Conservation (phyloP, 345 rosid genomes). For the Salix viminalis region DNA sequence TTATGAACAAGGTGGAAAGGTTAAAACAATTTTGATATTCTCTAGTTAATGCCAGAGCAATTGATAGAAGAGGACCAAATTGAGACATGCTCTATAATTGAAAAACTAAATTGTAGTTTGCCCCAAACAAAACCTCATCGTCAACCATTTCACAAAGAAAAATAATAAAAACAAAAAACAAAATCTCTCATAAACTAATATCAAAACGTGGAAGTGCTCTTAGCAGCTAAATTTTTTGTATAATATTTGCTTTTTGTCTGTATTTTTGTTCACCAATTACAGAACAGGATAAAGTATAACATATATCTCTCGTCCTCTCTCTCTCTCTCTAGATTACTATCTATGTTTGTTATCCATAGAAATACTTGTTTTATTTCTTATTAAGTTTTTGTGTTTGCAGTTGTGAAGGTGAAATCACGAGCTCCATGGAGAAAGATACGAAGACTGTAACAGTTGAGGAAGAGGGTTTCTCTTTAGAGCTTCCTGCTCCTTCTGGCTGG, state of each 20-base stretch:
- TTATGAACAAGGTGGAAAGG: no score
- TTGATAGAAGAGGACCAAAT: neutral
- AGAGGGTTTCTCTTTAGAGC: slow-evolving; percentile 41
- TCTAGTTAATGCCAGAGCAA: no score
- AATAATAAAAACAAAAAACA: neutral
- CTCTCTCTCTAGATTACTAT: neutral
- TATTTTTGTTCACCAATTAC: neutral
- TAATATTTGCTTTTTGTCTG: neutral
- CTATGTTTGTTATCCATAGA: neutral
- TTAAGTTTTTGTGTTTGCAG: neutral
- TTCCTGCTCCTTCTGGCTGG: slow-evolving; percentile 50
- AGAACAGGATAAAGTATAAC: neutral
- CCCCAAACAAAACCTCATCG: neutral
- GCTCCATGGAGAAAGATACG: slow-evolving; percentile 17
- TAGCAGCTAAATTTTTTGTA: neutral
- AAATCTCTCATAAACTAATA: neutral
- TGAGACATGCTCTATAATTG: neutral
- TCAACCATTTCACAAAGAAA: neutral
- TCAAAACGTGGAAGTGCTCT: neutral
- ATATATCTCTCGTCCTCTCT: neutral
- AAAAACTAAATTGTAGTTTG: neutral
- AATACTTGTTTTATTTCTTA: neutral
- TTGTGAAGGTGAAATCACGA: slow-evolving; percentile 14
- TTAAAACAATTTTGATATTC: no score
- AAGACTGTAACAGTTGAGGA: slow-evolving; percentile 21